Percentiles rank a stretch among this genome's conserved stretches.
Conservation (phyloP, 2,329 filamentous ascomycete genomes). For the Microsporum audouinii region DNA sequence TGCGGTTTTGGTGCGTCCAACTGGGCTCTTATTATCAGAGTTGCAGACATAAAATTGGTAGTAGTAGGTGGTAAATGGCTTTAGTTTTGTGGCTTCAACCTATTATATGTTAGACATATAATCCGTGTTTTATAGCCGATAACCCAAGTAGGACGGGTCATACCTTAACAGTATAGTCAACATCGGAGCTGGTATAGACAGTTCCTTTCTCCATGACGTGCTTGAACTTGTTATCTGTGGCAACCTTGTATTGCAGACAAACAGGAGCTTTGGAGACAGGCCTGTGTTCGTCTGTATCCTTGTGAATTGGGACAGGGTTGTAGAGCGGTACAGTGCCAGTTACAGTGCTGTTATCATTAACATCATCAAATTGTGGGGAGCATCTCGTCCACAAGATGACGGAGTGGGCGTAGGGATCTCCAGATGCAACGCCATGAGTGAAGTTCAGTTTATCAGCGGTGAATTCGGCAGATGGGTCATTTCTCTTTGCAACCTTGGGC, state of each 20-base stretch:
- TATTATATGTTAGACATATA: slow-evolving; percentile 20
- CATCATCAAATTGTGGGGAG: slow-evolving; percentile 32
- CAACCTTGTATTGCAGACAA: slow-evolving; percentile 56
- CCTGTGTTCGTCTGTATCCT: slow-evolving; percentile 6
- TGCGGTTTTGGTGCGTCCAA: slow-evolving; percentile 61
- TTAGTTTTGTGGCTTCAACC: slow-evolving; percentile 53
- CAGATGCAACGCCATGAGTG: slow-evolving; percentile 50
- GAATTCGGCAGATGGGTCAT: slow-evolving; percentile 35
- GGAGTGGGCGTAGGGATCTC: slow-evolving; percentile 33
- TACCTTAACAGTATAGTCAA: slow-evolving; percentile 65
- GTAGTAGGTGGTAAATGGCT: slow-evolving; percentile 51
- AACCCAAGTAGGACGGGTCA: background rate
- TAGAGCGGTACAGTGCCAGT: slow-evolving; percentile 46
- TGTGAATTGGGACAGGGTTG: slow-evolving; percentile 53
- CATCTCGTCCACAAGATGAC: slow-evolving; percentile 37
- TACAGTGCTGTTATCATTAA: slow-evolving; percentile 44
- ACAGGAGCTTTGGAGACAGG: slow-evolving; percentile 60
- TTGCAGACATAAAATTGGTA: slow-evolving; percentile 61
- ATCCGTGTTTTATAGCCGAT: slow-evolving; percentile 7
- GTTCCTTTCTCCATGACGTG: slow-evolving; percentile 45
- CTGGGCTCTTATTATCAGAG: slow-evolving; percentile 48
- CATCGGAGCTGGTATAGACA: slow-evolving; percentile 59
- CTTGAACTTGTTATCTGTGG: slow-evolving; percentile 37
- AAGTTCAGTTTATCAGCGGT: slow-evolving; percentile 45
- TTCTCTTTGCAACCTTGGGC: slow-evolving; percentile 48